Conservation (phyloP, 768 basidiomycete genomes). For the Fomitopsis pulvina region DNA sequence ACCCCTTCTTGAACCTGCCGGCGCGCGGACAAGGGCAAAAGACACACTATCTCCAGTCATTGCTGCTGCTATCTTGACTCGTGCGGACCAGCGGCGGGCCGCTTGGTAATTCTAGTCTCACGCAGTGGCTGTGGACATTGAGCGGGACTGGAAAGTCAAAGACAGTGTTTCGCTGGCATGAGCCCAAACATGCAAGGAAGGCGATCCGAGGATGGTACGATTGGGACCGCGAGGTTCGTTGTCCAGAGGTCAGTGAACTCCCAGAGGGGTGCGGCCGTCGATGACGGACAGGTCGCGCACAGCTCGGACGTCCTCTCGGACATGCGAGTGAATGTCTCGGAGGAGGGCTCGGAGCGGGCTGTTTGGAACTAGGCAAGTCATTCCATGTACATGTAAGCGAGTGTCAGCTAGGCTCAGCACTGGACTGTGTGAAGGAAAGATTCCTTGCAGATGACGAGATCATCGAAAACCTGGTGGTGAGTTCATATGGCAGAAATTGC, state of each 20-base stretch:
- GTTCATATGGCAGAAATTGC: too few relatives aligned
- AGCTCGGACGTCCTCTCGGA: constrained; percentile 74
- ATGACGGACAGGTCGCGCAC: too few relatives aligned
- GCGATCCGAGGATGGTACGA: background rate
- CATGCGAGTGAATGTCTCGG: constrained; percentile 56
- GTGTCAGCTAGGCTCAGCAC: constrained; percentile 1
- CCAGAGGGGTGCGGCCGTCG: too few relatives aligned
- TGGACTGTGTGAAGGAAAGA: constrained; percentile 53
- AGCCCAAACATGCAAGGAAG: background rate
- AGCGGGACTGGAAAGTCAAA: too few relatives aligned
- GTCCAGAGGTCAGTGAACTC: constrained; percentile 10
- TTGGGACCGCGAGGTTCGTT: constrained; percentile 7
- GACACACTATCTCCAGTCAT: too few relatives aligned
- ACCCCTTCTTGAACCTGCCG: too few relatives aligned
- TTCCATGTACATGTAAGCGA: constrained; percentile 5
- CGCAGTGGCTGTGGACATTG: too few relatives aligned
- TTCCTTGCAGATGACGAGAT: constrained; percentile 70
- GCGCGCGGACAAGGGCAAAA: too few relatives aligned
- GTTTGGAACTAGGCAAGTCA: constrained; percentile 67
- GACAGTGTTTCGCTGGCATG: too few relatives aligned
- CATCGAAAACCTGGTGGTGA: constrained; percentile 64
- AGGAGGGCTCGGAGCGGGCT: constrained; percentile 50
- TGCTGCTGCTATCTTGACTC: too few relatives aligned
- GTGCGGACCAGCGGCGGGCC: too few relatives aligned
- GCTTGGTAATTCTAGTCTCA: too few relatives aligned